phyloP scores from a whole-genome alignment of 495 filamentous ascomycete species.

The Hypomontagnella submonticulosa region DNA sequence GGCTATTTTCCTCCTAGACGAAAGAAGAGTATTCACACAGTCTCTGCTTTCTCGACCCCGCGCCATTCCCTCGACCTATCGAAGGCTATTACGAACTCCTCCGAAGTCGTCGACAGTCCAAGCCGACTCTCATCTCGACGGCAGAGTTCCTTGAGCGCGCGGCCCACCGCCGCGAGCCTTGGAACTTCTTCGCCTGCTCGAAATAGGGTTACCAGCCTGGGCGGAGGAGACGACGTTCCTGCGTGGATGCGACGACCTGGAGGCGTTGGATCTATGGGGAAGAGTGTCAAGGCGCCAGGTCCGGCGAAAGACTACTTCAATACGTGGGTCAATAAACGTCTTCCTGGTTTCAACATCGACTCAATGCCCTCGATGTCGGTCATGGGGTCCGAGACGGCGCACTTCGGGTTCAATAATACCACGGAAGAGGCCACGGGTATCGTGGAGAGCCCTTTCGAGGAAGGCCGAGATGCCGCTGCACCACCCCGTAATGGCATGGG shows the following conservation, averaged over 20 bases:
- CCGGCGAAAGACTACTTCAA: conserved; percentile 84
- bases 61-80: conserved; percentile 71
- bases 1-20: conserved; percentile 93
- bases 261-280: conserved; percentile 82
- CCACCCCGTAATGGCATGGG: conserved; percentile 51
- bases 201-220: conserved; percentile 46
- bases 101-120: conserved; percentile 50
- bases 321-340: conserved; percentile 78
- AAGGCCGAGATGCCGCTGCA: conserved; percentile 52
- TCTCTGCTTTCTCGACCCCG: conserved; percentile 68
- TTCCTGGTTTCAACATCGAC: conserved; percentile 75
- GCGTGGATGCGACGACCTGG: conserved; percentile 79
- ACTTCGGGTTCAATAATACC: conserved; percentile 58
- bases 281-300: conserved; percentile 74
- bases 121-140: conserved; percentile 54
- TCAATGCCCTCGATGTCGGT: conserved; percentile 64
- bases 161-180: conserved; percentile 39
- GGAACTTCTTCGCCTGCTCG: conserved; percentile 45
- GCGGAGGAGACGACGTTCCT: conserved; percentile 49
- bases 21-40: conserved; percentile 74
- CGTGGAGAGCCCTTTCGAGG: conserved; percentile 62
- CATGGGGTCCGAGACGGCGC: conserved; percentile 60
- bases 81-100: conserved; percentile 49
- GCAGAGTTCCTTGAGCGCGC: conserved; percentile 49
- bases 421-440: conserved; percentile 51